Evolutionary conservation across 805 yeast genomes (phyloP), one percentile per base, ranked within the genome.

Genomic region (Cyberlindnera euphorbiae): DNA sequence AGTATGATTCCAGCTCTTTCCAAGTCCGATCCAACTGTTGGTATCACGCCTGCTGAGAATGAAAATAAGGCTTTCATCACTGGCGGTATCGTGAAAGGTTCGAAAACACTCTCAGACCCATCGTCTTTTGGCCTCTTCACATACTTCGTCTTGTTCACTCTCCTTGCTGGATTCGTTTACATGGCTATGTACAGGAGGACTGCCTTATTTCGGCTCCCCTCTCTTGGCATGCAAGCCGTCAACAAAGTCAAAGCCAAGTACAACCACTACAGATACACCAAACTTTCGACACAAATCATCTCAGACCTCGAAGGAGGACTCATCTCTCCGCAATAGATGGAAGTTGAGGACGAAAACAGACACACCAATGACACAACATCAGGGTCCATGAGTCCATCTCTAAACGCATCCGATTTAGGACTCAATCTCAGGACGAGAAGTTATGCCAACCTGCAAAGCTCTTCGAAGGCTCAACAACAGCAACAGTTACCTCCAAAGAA

Each of bases 1-100:
- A 75, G 89, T 12, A 39, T 48, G 35, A 41, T 52, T 16, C 36
- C 39, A 7, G 44, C 45, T 14, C 8, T 33, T 7, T n/a, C n/a
- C n/a, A 31, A 39, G 16, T 13, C 19, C 11, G 30, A 28, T 2
- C 36, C 30, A 10, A 15, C 23, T 12, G 49, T 52, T 15, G 57
- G 57, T 11, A 45, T 49, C 23, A 47, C 46, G 28, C 55, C 57
- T 27, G 47, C 54, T 30, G 42, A 40, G 6, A 52, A 52, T 18
- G 51, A 52, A 27, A 28, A 45, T 19, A 50, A 47, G 33, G 21
- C 15, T 8, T 52, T 52, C 38, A 45, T 49, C 10, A 6, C 35
- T 2, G 57, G 57, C 27, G 53, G 47, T 1, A 35, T 50, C 4
- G 13, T 30, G 10, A 15, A 24, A 14, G 29, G 30, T 3, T 17